Base-by-base conservation (phyloP, 2,329 filamentous ascomycete genomes). In the Stagonosporopsis cucurbitacearum region DNA sequence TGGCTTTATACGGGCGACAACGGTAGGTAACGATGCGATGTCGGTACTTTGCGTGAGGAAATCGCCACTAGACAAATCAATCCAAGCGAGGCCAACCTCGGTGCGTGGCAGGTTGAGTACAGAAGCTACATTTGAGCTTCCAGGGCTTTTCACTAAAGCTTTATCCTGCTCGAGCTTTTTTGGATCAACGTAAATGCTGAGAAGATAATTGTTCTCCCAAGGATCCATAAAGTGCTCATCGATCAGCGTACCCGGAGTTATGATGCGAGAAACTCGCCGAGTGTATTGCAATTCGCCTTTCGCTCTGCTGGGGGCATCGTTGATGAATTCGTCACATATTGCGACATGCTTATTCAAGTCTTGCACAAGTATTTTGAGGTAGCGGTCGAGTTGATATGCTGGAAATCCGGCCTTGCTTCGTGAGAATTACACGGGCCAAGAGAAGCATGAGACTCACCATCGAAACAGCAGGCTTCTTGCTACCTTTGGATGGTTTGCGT, bases 171-270 rank as follows among this genome's bases (percentile, higher is more conserved):
- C 65, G 20, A 67, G 57, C 4, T 54, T 58, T 20, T 70, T 52
- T n/a, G 70, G 66, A 15, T 81, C 76, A 25, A 89, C 73, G 69
- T 96, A 86, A 43, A 98, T 84, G 33, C 91, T 88, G 72, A 98
- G 84, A 30, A 98, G 82, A 74, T 94, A 99, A 73, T 97, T 98
- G 76, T 95, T 97, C 67, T 91, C 87, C 71, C 90, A 94, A 1
- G 92, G 91, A 72, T 98, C 91, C 81, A 99, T 92, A 75, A 98
- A 99, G 67, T 92, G 93, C 77, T 99, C 95, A 75, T 99, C 95
- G 63, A 99, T 96, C 50, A 99, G 81, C 1, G 95, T 99, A 19
- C 95, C 95, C 1, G 95, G 92, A 0, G 95, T 98, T 69, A 99
- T 87, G 64, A 99, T 88, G 54, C 95, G 88, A 17, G 91, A 86